These are phyloP conservation scores for Venturia carpophila DNA, from an alignment of 2,329 filamentous ascomycete species.

Conservation along the genomic window DNA sequence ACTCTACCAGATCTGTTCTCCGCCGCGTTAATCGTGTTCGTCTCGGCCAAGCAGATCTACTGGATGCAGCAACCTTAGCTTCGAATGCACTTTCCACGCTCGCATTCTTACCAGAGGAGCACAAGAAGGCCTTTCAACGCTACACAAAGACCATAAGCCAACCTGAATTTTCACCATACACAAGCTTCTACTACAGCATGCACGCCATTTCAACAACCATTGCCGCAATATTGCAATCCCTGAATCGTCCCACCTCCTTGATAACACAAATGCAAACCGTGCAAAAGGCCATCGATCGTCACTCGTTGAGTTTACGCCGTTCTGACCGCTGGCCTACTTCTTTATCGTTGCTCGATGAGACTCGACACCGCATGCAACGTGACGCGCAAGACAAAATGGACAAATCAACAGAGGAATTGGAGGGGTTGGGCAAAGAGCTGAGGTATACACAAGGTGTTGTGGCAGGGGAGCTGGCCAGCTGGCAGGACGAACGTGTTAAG, in stretches of 20 bases:
- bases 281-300: constrained; percentile 69
- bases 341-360: constrained; percentile 75
- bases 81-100: constrained; percentile 40
- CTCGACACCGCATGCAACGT: constrained; percentile 69
- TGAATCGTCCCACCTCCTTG: constrained; percentile 70
- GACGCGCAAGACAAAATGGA: constrained; percentile 76
- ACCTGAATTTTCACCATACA: constrained; percentile 64
- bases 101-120: constrained; percentile 56
- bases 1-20: constrained; percentile 73
- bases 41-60: constrained; percentile 57
- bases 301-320: constrained; percentile 64
- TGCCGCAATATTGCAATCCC: constrained; percentile 67
- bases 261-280: constrained; percentile 68
- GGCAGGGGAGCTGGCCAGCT: constrained; percentile 81
- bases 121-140: constrained; percentile 63
- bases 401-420: constrained; percentile 61
- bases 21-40: constrained; percentile 68
- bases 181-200: constrained; percentile 66
- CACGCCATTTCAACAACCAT: constrained; percentile 78
- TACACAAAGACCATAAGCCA: constrained; percentile 61
- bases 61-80: constrained; percentile 52
- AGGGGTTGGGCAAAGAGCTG: constrained; percentile 70
- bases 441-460: constrained; percentile 91
- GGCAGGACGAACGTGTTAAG: constrained; percentile 81
- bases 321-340: constrained; percentile 63